A percentile compares a stretch with the other conserved stretches of the same genome.
Evolutionary conservation across 805 yeast species (phyloP).

Genomic region (Barnettozyma californica): DNA sequence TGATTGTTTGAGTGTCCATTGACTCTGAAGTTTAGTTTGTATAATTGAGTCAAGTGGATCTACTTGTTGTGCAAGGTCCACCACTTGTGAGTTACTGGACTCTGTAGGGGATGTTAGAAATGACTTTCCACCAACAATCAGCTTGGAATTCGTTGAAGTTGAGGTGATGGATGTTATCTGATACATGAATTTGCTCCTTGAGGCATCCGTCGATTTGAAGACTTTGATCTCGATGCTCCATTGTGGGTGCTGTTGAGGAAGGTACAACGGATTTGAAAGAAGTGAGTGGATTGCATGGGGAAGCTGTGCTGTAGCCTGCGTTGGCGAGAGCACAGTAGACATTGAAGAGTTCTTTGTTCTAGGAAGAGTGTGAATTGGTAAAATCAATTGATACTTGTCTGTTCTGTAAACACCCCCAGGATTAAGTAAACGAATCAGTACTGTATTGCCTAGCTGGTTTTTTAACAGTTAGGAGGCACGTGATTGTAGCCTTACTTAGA

Average conservation of each 20-base stretch:
- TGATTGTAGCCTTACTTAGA: too few species aligned
- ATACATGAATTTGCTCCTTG: slow-evolving; percentile 20
- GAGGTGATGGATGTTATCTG: slow-evolving; percentile 8
- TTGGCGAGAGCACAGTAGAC: slow-evolving; percentile 4
- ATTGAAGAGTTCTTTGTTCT: not conserved
- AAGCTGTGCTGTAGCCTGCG: slow-evolving; percentile 4
- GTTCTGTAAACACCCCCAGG: not conserved
- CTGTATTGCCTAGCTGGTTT: too few species aligned
- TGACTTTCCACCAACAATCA: slow-evolving; percentile 1
- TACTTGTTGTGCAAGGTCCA: not conserved
- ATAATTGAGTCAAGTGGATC: slow-evolving; percentile 19
- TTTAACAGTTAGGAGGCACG: too few species aligned
- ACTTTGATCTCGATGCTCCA: slow-evolving; percentile 69
- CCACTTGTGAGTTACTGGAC: not conserved
- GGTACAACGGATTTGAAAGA: not conserved
- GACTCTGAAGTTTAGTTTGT: slow-evolving; percentile 52
- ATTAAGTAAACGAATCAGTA: too few species aligned
- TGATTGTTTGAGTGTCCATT: slow-evolving; percentile 65
- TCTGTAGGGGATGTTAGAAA: slow-evolving; percentile 1
- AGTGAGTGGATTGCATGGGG: not conserved
- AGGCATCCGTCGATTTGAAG: slow-evolving; percentile 52
- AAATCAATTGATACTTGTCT: too few species aligned
- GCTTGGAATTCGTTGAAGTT: not conserved
- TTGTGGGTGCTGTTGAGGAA: slow-evolving; percentile 35
- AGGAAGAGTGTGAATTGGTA: not conserved